Percentiles rank a stretch among this genome's conserved stretches.
phyloP scores from a whole-genome alignment of 2,329 filamentous ascomycete genomes.

The Sclerotinia spermophila region DNA sequence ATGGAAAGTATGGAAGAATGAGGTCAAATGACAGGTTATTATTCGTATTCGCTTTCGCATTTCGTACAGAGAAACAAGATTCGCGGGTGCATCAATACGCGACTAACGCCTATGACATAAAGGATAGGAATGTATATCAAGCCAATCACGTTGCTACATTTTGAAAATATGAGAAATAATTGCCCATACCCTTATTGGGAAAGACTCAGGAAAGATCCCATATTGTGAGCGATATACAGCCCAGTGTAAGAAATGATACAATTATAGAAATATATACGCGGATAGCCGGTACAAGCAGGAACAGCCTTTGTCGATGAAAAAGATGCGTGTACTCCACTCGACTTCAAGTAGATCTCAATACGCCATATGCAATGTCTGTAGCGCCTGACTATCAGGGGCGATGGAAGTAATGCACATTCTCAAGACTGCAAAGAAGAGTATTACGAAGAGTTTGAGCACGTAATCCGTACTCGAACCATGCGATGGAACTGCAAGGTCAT shows the following conservation, averaged over 20 bases:
- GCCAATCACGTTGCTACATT: background rate
- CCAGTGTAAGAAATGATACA: background rate
- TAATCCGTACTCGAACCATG: background rate
- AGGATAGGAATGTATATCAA: background rate
- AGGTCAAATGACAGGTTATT: background rate
- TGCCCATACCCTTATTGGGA: background rate
- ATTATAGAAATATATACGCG: background rate
- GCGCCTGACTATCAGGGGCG: background rate
- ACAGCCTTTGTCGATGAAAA: background rate
- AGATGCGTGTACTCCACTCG: background rate
- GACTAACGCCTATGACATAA: background rate
- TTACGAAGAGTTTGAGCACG: background rate
- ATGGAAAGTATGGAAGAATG: background rate
- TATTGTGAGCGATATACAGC: background rate
- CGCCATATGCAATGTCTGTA: background rate
- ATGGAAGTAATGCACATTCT: background rate
- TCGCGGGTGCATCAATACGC: background rate
- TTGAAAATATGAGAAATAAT: background rate
- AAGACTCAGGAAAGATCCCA: background rate
- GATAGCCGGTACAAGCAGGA: background rate
- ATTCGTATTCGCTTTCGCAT: background rate
- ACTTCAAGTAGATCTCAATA: background rate
- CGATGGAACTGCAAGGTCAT: background rate
- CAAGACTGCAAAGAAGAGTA: background rate
- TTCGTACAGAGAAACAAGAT: background rate